A percentile compares a stretch with the other conserved stretches of the same genome.
Conservation (phyloP, 768 basidiomycete genomes). For the Suillus bovinus region DNA sequence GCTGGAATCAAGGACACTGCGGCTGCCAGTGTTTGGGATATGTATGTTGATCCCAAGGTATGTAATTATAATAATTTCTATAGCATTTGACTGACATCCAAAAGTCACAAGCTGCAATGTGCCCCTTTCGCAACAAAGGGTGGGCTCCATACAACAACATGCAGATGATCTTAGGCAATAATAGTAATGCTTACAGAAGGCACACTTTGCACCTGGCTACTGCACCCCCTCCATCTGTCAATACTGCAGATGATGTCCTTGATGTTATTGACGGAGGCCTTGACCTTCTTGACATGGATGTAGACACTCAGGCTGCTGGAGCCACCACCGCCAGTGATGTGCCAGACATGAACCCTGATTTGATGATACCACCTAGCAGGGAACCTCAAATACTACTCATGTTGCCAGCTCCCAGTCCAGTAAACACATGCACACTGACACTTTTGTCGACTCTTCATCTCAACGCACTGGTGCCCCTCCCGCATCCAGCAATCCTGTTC, state of each 20-base stretch:
- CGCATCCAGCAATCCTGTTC: neutral
- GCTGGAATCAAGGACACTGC: neutral
- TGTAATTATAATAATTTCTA: neutral
- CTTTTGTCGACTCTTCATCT: neutral
- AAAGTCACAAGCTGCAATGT: too few species aligned
- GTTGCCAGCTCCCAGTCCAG: neutral
- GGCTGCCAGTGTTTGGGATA: neutral
- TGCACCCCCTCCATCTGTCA: too few species aligned
- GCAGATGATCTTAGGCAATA: neutral
- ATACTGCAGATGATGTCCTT: too few species aligned
- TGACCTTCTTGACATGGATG: neutral
- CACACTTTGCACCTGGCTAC: too few species aligned
- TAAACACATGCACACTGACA: neutral
- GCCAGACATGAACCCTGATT: too few species aligned
- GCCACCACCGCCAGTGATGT: too few species aligned
- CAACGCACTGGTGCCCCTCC: neutral
- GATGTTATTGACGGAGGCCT: neutral
- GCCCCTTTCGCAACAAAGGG: neutral
- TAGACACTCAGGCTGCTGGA: too few species aligned
- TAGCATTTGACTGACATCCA: too few species aligned
- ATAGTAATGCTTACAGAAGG: neutral
- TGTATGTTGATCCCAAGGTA: neutral
- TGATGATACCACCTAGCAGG: neutral
- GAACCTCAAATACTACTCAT: neutral
- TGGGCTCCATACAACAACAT: neutral